Evolutionary conservation across 2,329 filamentous ascomycete genomes (phyloP).

Genomic region (Curvularia lunata): DNA sequence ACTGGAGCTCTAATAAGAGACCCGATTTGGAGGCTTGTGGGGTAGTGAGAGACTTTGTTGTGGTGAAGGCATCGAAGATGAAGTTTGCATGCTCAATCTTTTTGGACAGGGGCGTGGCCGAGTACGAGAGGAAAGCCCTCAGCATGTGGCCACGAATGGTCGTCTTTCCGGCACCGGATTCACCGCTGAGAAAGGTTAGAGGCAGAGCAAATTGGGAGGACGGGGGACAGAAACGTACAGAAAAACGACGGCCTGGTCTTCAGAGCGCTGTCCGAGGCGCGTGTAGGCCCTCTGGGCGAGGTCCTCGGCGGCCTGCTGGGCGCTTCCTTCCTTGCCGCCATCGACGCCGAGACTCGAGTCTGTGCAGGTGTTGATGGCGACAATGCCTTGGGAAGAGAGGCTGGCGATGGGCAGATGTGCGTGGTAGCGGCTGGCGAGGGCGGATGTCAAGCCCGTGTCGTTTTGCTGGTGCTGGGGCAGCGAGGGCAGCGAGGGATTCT

Average conservation of each 20-base stretch:
- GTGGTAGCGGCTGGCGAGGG: constrained; percentile 89
- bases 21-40: constrained; percentile 95
- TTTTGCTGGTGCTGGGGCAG: constrained; percentile 83
- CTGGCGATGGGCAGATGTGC: constrained; percentile 85
- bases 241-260: constrained; percentile 93
- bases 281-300: constrained; percentile 86
- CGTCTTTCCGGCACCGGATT: constrained; percentile 95
- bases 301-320: constrained; percentile 90
- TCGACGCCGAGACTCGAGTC: constrained; percentile 86
- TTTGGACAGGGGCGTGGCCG: constrained; percentile 88
- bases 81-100: constrained; percentile 94
- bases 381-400: constrained; percentile 88
- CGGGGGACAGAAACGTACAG: constrained; percentile 67
- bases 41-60: constrained; percentile 94
- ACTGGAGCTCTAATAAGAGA: constrained; percentile 94
- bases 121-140: constrained; percentile 83
- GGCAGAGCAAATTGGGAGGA: neutral
- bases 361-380: constrained; percentile 94
- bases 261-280: constrained; percentile 82
- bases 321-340: constrained; percentile 89
- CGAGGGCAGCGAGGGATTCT: constrained; percentile 82
- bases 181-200: constrained; percentile 67
- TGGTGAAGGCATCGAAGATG: constrained; percentile 94
- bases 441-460: constrained; percentile 79
- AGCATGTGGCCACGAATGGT: constrained; percentile 90